Conservation (phyloP, 1,284 basidiomycete species). For the Stereum hirsutum region DNA sequence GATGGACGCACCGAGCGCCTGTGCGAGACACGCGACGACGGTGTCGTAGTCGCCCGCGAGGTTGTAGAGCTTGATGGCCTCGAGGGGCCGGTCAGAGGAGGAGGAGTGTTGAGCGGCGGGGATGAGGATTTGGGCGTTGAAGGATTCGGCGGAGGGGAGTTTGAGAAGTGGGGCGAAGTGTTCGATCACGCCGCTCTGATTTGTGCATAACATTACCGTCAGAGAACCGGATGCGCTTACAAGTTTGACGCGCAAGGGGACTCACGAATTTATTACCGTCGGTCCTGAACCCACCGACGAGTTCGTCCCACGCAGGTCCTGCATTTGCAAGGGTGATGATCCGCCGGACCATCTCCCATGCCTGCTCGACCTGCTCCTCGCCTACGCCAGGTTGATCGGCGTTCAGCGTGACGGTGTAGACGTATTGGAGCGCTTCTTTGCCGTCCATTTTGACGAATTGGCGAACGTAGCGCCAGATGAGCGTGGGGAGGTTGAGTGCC, state of each 20-base stretch:
- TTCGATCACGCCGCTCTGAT: constrained; percentile 85
- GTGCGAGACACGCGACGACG: constrained; percentile 84
- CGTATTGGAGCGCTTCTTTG: constrained; percentile 91
- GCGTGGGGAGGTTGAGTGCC: constrained; percentile 74
- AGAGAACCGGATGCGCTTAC: neutral
- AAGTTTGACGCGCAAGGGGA: constrained; percentile 13
- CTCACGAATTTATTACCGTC: constrained; percentile 86
- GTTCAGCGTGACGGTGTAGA: constrained; percentile 82
- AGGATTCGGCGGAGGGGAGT: constrained; percentile 63
- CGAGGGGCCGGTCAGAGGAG: constrained; percentile 73
- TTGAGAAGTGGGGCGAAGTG: constrained; percentile 73
- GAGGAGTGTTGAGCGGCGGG: constrained; percentile 72
- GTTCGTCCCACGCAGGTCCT: constrained; percentile 79
- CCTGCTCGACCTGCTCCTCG: constrained; percentile 75
- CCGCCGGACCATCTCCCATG: constrained; percentile 83
- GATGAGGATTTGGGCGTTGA: constrained; percentile 78
- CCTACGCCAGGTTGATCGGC: constrained; percentile 72
- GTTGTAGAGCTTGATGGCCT: constrained; percentile 95
- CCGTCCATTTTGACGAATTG: constrained; percentile 90
- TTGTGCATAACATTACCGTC: too few species aligned
- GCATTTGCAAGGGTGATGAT: constrained; percentile 84
- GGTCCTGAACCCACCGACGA: constrained; percentile 84
- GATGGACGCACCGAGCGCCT: constrained; percentile 82
- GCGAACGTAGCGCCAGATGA: constrained; percentile 90
- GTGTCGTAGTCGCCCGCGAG: constrained; percentile 87